These are phyloP conservation scores for Calonectria multiphialidica DNA, from an alignment of 2,329 filamentous ascomycete species.

Conservation along the genomic window DNA sequence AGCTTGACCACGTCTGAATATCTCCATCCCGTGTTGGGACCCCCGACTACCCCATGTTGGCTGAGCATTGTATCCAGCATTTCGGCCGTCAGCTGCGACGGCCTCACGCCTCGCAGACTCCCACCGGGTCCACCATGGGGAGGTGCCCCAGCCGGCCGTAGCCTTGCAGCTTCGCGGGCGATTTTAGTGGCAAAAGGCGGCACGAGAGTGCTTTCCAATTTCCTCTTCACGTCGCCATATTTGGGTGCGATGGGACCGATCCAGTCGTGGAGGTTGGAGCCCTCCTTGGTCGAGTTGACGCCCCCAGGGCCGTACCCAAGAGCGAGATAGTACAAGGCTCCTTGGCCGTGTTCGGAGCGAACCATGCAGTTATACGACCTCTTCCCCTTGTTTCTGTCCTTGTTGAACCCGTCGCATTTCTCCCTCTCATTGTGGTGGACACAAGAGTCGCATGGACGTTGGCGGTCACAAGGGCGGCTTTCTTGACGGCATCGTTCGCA, in stretches of 20 bases:
- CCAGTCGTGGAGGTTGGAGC: conserved; percentile 34
- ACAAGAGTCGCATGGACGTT: conserved; percentile 54
- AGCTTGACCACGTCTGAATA: neutral
- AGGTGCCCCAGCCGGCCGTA: neutral
- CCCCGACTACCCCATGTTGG: neutral
- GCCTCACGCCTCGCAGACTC: neutral
- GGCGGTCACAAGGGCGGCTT: conserved; percentile 49
- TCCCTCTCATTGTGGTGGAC: neutral
- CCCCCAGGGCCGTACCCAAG: conserved; percentile 44
- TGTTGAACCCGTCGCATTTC: conserved; percentile 17
- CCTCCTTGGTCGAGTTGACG: conserved; percentile 38
- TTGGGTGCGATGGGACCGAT: conserved; percentile 35
- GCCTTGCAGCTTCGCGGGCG: neutral
- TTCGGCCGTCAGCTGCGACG: neutral
- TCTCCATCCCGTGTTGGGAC: neutral
- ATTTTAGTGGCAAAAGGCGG: neutral
- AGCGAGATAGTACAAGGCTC: conserved; percentile 51
- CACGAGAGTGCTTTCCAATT: neutral
- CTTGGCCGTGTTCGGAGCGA: conserved; percentile 22
- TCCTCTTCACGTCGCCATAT: conserved; percentile 22
- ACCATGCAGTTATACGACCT: neutral
- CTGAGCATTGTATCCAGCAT: neutral
- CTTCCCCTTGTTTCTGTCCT: neutral
- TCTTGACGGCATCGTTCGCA: conserved; percentile 41
- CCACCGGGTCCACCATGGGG: conserved; percentile 15